Percentiles rank a stretch among this genome's conserved stretches.
Evolutionary conservation across 2,329 filamentous ascomycete genomes (phyloP).

Genomic region (Chalaropsis ovoidea): DNA sequence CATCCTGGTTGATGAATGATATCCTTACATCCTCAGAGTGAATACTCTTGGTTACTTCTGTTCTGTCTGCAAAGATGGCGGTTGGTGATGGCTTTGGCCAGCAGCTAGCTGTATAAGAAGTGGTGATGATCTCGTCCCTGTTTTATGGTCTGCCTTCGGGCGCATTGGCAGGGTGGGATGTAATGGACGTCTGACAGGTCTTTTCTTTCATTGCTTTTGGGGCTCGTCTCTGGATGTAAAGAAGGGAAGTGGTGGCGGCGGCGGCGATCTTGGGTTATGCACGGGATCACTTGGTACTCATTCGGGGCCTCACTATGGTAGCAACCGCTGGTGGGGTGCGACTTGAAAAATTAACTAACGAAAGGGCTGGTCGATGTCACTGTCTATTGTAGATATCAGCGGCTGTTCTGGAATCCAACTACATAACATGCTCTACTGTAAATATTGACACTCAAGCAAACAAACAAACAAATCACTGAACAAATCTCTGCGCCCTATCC

Average conservation of each 20-base stretch:
- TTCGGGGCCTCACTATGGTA: no score
- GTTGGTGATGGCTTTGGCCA: conserved; percentile 29
- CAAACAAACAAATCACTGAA: conserved; percentile 6
- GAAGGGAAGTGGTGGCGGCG: conserved; percentile 35
- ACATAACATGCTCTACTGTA: no score
- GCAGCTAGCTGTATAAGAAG: conserved; percentile 59
- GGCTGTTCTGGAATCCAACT: no score
- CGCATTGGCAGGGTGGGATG: conserved; percentile 67
- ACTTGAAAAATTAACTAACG: no score
- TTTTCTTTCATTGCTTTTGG: conserved; percentile 41
- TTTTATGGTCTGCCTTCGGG: conserved; percentile 62
- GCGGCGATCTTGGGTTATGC: background rate
- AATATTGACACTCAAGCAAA: background rate
- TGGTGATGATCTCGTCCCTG: conserved; percentile 91
- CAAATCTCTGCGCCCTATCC: background rate
- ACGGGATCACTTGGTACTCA: no score
- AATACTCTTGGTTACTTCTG: conserved; percentile 55
- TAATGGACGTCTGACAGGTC: conserved; percentile 83
- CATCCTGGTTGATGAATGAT: conserved; percentile 90
- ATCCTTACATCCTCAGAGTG: conserved; percentile 86
- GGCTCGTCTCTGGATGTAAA: conserved; percentile 36
- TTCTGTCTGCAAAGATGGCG: conserved; percentile 53
- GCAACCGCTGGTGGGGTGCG: no score
- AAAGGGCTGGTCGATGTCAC: no score
- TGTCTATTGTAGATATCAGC: no score